Base-by-base conservation (phyloP, 495 filamentous ascomycete genomes). In the Arthonia radiata region DNA sequence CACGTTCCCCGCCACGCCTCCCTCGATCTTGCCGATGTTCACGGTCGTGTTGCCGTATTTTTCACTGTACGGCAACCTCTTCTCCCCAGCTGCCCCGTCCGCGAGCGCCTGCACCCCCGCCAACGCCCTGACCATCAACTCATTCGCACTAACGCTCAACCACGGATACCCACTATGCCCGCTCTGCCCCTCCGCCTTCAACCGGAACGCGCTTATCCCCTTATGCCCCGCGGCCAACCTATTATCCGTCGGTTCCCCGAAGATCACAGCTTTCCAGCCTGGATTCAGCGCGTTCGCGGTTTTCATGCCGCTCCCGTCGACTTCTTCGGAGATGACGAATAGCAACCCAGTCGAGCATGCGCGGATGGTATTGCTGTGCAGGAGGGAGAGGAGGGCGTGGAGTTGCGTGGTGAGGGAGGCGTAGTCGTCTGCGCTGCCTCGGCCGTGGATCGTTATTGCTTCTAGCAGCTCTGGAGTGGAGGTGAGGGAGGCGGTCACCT, bases 181-280 rank as follows among this genome's bases (percentile, higher is more conserved):
- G 1, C 80, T 78, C 33, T 67, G 71, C 17, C 83, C 83, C 24
- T 58, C 53, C 0, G 71, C 71, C 14, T 49, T 49, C 23, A 93
- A 31, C 4, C 54, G 48, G 35, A 78, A 68, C 6, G 49, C 49
- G 3, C 74, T 39, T 37, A 71, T 70, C 3, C 83, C 83, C 42
- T 94, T 94, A 52, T 94, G 83, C 0, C 83, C 83, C 18, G 71
- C 61, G 1, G 78, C 80, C 15, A 94, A 72, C 42, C 71, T 71
- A 28, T 68, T 57, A 36, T 90, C 77, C 0, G 83, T 94, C 7
- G 83, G 83, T 41, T 94, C 83, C 23, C 72, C 83, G 40, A 92
- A 93, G 43, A 94, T 73, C 32, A 78, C 64, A 3, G 75, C 61
- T 28, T 65, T 55, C 50, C 65, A 68, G 23, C 44, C 43, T 15